Conservation (phyloP, 495 filamentous ascomycete genomes). For the Lasiosphaeria ovina region DNA sequence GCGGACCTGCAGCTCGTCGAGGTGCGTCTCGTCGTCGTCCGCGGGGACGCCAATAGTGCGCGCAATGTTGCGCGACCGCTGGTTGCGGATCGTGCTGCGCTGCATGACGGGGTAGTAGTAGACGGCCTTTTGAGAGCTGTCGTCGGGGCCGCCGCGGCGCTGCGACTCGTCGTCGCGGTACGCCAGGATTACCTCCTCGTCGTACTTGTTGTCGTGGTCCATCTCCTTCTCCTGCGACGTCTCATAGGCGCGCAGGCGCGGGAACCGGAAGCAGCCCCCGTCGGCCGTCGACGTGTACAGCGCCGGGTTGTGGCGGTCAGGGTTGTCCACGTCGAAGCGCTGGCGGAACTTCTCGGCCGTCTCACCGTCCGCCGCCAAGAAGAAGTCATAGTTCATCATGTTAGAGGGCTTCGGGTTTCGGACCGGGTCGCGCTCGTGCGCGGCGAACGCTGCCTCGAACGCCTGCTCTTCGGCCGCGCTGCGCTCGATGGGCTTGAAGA, state of each 20-base stretch:
- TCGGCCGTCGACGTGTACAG: conserved; percentile 60
- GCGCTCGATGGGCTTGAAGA: conserved; percentile 66
- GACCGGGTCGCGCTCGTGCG: conserved; percentile 61
- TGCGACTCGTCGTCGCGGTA: conserved; percentile 43
- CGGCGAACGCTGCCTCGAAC: conserved; percentile 51
- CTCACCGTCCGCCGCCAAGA: conserved; percentile 59
- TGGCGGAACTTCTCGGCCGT: conserved; percentile 62
- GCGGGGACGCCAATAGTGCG: conserved; percentile 38
- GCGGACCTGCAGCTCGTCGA: conserved; percentile 45
- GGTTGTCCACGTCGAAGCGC: conserved; percentile 70
- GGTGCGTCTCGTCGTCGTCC: conserved; percentile 39
- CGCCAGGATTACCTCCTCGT: conserved; percentile 54
- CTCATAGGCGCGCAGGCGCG: conserved; percentile 79
- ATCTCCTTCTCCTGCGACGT: conserved; percentile 65
- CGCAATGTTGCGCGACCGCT: conserved; percentile 56
- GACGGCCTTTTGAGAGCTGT: conserved; percentile 59
- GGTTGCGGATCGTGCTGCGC: conserved; percentile 53
- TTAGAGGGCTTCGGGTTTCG: conserved; percentile 59
- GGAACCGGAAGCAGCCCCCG: conserved; percentile 63
- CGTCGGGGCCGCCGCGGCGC: conserved; percentile 14
- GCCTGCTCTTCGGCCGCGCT: conserved; percentile 49
- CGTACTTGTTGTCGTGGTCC: conserved; percentile 62
- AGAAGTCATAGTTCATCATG: conserved; percentile 78
- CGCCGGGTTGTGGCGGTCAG: conserved; percentile 61
- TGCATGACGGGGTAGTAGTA: conserved; percentile 90